A percentile compares a stretch with the other conserved stretches of the same genome.
These are phyloP conservation scores for Pichia eremophila DNA, from an alignment of 805 yeast species.

Conservation along the genomic window DNA sequence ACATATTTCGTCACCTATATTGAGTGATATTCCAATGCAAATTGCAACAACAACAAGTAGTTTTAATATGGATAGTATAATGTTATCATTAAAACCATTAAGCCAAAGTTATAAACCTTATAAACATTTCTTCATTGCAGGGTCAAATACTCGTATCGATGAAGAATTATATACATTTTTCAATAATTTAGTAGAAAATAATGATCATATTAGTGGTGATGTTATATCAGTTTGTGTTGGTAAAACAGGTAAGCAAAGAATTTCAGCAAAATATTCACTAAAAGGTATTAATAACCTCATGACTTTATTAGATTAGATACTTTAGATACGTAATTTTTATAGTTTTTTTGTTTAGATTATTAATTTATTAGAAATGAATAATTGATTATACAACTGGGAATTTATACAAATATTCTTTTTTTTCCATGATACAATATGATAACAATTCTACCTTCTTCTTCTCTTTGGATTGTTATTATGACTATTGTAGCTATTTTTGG, in stretches of 20 bases:
- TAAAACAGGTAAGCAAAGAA: constrained; percentile 17
- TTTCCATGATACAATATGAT: too few relatives aligned
- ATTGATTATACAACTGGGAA: too few relatives aligned
- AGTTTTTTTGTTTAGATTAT: too few relatives aligned
- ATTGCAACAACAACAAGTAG: background rate
- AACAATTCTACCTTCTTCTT: background rate
- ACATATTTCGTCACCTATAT: background rate
- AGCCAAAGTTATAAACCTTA: constrained; percentile 12
- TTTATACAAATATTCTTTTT: too few relatives aligned
- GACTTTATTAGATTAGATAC: constrained; percentile 31
- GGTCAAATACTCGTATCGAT: constrained; percentile 59
- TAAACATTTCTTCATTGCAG: constrained; percentile 46
- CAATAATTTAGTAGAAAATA: constrained; percentile 30
- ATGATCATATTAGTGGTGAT: constrained; percentile 18
- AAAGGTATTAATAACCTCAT: constrained; percentile 65
- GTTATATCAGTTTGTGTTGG: constrained; percentile 58
- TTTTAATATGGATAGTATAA: background rate
- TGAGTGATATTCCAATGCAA: background rate
- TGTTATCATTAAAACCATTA: background rate
- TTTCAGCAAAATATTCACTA: constrained; percentile 52
- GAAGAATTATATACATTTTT: constrained; percentile 56
- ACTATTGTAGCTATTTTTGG: background rate
- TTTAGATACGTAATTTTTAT: background rate
- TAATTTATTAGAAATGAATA: too few relatives aligned
- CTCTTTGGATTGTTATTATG: background rate